These are phyloP conservation scores for Pelargonium myrrhifolium DNA, from an alignment of 441 rosid species.

Conservation along the genomic window DNA sequence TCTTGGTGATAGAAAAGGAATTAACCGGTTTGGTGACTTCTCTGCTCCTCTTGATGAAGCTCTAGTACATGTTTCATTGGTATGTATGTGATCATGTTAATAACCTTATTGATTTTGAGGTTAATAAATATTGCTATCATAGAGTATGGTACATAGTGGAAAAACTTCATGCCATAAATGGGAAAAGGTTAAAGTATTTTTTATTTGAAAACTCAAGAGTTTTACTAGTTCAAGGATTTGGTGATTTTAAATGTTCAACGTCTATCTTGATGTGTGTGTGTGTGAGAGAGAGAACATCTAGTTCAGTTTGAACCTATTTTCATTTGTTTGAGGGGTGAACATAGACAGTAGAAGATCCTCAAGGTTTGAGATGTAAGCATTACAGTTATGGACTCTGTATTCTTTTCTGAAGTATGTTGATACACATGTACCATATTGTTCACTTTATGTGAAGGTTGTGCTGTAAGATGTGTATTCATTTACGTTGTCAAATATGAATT, in stretches of 20 bases:
- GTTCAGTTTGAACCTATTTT: conserved; percentile 2
- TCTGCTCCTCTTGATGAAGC: conserved; percentile 97
- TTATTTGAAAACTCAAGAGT: too few relatives aligned
- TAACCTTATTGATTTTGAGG: neutral
- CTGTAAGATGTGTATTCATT: neutral
- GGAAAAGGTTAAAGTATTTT: too few relatives aligned
- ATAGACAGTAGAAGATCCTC: too few relatives aligned
- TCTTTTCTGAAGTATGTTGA: neutral
- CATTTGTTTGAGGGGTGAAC: neutral
- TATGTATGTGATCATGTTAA: conserved; percentile 18
- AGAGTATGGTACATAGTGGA: neutral
- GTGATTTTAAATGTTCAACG: neutral
- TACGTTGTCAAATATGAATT: neutral
- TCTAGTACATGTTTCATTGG: conserved; percentile 79
- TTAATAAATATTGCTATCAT: neutral
- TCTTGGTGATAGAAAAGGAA: conserved; percentile 89
- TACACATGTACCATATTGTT: neutral
- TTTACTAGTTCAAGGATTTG: neutral
- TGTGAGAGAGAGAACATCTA: neutral
- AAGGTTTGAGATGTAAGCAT: neutral
- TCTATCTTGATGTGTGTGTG: neutral
- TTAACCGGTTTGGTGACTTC: conserved; percentile 81
- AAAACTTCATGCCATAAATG: too few relatives aligned
- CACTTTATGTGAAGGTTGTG: neutral
- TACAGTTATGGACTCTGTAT: neutral